These are phyloP conservation scores for Amphicarpaea edgeworthii DNA, from an alignment of 306 rosid genomes.

Conservation along the genomic window DNA sequence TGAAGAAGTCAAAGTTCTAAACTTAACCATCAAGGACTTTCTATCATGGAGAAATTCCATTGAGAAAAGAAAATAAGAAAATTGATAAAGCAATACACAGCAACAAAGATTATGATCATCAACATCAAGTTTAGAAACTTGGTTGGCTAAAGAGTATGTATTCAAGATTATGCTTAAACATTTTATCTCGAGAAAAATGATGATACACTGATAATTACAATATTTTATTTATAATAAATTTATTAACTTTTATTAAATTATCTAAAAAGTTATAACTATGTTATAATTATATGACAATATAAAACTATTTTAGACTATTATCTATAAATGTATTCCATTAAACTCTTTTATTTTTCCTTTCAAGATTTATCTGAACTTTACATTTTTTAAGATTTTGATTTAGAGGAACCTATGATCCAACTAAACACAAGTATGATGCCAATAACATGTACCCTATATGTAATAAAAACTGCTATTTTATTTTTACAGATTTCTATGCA, in stretches of 20 bases:
- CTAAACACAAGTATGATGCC: not conserved
- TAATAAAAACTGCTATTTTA: no score
- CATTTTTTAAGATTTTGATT: not conserved
- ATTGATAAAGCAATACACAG: not conserved
- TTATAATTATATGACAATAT: no score
- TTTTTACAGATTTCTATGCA: no score
- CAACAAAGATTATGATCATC: not conserved
- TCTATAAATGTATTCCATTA: no score
- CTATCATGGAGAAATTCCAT: not conserved
- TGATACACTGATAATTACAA: no score
- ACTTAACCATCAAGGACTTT: not conserved
- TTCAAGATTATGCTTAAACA: not conserved
- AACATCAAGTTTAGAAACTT: not conserved
- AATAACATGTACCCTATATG: not conserved
- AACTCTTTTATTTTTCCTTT: no score
- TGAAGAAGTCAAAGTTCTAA: not conserved
- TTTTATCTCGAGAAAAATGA: no score
- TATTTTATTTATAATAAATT: no score
- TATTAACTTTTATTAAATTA: no score
- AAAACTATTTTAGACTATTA: no score
- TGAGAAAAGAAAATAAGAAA: not conserved
- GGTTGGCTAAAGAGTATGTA: not conserved
- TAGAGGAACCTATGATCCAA: not conserved
- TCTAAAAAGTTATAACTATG: no score
- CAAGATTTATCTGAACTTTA: not conserved